Conservation (phyloP, 441 rosid species). For the Mallotus japonicus region DNA sequence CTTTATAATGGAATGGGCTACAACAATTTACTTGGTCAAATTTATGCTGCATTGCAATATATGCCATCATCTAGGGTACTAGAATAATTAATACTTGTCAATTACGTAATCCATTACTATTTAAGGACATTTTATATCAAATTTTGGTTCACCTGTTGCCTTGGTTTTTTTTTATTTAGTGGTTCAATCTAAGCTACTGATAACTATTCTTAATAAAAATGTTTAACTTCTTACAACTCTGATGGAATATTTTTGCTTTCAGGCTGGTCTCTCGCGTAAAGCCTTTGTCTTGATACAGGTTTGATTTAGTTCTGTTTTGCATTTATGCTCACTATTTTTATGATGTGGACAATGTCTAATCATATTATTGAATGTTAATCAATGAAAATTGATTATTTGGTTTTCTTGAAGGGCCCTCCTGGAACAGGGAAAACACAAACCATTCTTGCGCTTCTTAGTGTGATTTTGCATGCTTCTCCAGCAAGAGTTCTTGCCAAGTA, state of each 20-base stretch:
- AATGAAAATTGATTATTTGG: slow-evolving; percentile 25
- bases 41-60: neutral
- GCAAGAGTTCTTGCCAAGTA: slow-evolving; percentile 70
- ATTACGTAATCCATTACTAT: neutral
- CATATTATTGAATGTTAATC: slow-evolving; percentile 1
- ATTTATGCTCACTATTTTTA: neutral
- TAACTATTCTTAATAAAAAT: neutral
- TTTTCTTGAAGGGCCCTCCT: slow-evolving; percentile 78
- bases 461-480: slow-evolving; percentile 94
- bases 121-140: no score
- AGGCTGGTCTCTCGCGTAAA: slow-evolving; percentile 88
- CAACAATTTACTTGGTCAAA: neutral
- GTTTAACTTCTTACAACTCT: slow-evolving; percentile 10
- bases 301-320: slow-evolving; percentile 18
- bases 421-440: slow-evolving; percentile 99
- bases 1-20: neutral
- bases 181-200: neutral
- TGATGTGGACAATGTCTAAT: neutral
- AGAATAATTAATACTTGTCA: neutral
- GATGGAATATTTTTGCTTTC: slow-evolving; percentile 32
- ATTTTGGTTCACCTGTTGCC: neutral
- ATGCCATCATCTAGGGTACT: neutral
- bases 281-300: slow-evolving; percentile 92
- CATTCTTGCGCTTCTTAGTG: slow-evolving; percentile 88
- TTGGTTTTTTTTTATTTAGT: neutral